phyloP scores from a whole-genome alignment of 768 basidiomycete species.

The Pseudohyphozyma bogoriensis region DNA sequence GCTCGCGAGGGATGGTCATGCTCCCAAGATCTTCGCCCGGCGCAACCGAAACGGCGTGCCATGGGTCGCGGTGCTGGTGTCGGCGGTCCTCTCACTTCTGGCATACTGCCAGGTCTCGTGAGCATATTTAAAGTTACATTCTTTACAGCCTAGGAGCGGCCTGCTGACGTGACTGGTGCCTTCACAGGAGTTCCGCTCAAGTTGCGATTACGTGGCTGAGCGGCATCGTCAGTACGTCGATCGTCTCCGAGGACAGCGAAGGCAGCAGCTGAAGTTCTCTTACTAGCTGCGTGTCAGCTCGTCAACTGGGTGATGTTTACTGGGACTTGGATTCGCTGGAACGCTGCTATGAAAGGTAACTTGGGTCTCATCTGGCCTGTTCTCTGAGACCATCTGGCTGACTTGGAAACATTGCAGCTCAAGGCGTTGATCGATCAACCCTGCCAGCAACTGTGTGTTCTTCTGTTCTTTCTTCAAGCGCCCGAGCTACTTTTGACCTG shows the following conservation, averaged over 20 bases:
- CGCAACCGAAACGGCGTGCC: constrained; percentile 36
- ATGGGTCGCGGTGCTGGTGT: constrained; percentile 30
- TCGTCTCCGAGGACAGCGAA: too few relatives aligned
- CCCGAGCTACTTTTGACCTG: background rate
- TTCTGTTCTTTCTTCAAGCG: background rate
- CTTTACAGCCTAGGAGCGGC: too few relatives aligned
- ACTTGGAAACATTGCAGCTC: constrained; percentile 8
- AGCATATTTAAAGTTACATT: too few relatives aligned
- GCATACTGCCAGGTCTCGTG: background rate
- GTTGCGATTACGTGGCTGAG: background rate
- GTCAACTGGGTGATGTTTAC: background rate
- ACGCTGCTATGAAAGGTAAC: constrained; percentile 17
- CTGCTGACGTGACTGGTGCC: too few relatives aligned
- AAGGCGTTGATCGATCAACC: constrained; percentile 43
- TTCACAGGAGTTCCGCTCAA: background rate
- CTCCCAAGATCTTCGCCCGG: constrained; percentile 33
- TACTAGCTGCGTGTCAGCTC: background rate
- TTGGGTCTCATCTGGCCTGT: too few relatives aligned
- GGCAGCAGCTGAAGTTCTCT: too few relatives aligned
- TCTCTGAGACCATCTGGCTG: too few relatives aligned
- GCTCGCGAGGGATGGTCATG: constrained; percentile 35
- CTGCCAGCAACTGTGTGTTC: constrained; percentile 32
- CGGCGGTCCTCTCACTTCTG: constrained; percentile 47
- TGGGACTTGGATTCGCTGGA: background rate
- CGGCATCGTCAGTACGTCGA: background rate